These are phyloP conservation scores for Linnemannia schmuckeri DNA, from an alignment of 192 early-diverging fungal species.

Conservation along the genomic window DNA sequence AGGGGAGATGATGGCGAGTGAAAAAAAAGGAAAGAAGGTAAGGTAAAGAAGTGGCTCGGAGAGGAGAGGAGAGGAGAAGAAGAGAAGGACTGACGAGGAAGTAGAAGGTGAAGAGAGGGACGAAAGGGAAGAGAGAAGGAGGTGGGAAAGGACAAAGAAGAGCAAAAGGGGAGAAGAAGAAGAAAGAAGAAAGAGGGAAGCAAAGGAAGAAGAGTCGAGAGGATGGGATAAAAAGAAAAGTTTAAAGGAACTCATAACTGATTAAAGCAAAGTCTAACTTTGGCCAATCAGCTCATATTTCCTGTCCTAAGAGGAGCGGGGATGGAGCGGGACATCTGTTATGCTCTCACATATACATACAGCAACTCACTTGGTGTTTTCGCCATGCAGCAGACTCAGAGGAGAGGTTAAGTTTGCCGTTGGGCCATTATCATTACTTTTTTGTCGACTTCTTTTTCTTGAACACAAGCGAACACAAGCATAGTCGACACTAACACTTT, in stretches of 20 bases:
- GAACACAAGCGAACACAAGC: background rate
- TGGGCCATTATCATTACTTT: too few relatives aligned
- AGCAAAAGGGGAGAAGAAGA: background rate
- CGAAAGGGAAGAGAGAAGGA: background rate
- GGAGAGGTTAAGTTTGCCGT: too few relatives aligned
- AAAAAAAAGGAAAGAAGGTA: background rate
- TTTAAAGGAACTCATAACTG: background rate
- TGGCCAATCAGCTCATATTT: background rate
- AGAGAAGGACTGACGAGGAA: too few relatives aligned
- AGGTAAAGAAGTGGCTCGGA: background rate
- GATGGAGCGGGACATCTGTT: background rate
- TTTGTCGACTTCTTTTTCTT: background rate
- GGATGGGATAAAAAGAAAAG: background rate
- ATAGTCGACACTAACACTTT: background rate
- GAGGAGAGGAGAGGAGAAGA: background rate
- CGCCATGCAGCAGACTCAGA: too few relatives aligned
- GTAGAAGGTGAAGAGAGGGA: background rate
- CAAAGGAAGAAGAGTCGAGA: background rate
- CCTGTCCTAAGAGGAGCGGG: background rate
- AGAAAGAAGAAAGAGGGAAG: background rate
- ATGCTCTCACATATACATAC: background rate
- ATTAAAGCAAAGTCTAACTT: background rate
- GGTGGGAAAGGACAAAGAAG: background rate
- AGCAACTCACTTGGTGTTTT: background rate
- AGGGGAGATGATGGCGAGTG: background rate